Base-by-base conservation (phyloP, 441 rosid genomes). In the Syzygium syzygioides region DNA sequence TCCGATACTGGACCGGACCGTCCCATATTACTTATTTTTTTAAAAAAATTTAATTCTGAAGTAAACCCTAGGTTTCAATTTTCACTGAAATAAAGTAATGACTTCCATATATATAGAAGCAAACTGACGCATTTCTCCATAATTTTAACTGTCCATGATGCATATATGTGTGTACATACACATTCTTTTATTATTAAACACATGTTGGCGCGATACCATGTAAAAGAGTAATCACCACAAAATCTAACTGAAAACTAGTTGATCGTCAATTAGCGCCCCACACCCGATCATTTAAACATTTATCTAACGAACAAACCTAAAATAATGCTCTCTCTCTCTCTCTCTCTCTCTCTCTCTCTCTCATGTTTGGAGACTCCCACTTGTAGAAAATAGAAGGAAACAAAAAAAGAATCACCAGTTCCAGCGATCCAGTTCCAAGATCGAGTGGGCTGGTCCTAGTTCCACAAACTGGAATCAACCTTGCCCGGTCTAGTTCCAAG, bases 361-460 rank as follows among this genome's bases (percentile, higher is more conserved):
- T 37, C 37, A 0, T 3, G 20, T 14, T n/a, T 19, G 17, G 71
- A n/a, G n/a, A 62, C 71, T 14, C 71, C 34, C 34, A 14, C 20
- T n/a, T 7, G 4, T 28, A 62, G 15, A 4, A n/a, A 62, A 62
- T 62, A 60, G 18, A 3, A 23, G 26, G 23, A 54, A 14, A 59
- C 11, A 26, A 10, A 10, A 57, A 0, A 56, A 23, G 26, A 4
- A 59, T 60, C 34, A 62, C 18, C 3, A 15, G 7, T 7, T 14
- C 9, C 20, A 14, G 3, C 7, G 2, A 5, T 62, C 14, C 5
- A 14, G 19, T 14, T 62, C 34, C 20, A 62, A 62, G 34, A 62
- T 18, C 1, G 4, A 4, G 1, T 2, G 0, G 23, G 3, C 71
- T 14, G 3, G 14, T 62, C 34, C 34, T 8, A 62, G 19, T 6